These are phyloP conservation scores for Stachybotrys chlorohalonatus DNA, from an alignment of 2,329 filamentous ascomycete genomes.

Conservation along the genomic window DNA sequence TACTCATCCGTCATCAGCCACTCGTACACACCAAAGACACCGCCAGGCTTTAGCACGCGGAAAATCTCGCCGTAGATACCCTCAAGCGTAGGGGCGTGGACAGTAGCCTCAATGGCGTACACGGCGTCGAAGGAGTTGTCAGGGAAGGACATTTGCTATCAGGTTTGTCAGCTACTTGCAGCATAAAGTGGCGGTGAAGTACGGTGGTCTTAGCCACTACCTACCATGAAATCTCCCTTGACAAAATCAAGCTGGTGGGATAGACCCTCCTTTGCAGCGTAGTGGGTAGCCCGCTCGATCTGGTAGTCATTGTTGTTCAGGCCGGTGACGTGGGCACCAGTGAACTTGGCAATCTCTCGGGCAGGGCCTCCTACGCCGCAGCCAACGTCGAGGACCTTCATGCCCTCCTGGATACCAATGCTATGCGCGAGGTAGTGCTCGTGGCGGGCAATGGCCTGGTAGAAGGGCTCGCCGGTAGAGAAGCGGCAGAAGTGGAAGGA, in stretches of 20 bases:
- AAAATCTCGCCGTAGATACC: slow-evolving; percentile 93
- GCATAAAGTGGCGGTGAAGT: neutral
- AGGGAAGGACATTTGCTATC: slow-evolving; percentile 84
- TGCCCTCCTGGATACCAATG: slow-evolving; percentile 76
- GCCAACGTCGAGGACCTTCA: slow-evolving; percentile 90
- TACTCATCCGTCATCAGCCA: slow-evolving; percentile 98
- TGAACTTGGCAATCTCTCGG: slow-evolving; percentile 93
- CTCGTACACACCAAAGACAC: slow-evolving; percentile 94
- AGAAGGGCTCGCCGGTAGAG: slow-evolving; percentile 75
- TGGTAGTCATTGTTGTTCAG: slow-evolving; percentile 99
- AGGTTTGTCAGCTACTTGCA: slow-evolving; percentile 6
- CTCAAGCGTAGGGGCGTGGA: slow-evolving; percentile 83
- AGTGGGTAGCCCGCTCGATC: slow-evolving; percentile 83
- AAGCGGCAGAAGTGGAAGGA: slow-evolving; percentile 98
- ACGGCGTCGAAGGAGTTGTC: slow-evolving; percentile 90
- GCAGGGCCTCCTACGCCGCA: slow-evolving; percentile 95
- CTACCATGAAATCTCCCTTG: slow-evolving; percentile 93
- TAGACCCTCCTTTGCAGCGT: slow-evolving; percentile 74
- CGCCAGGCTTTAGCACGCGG: slow-evolving; percentile 91
- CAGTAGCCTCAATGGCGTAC: slow-evolving; percentile 95
- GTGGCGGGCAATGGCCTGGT: slow-evolving; percentile 87
- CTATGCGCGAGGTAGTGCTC: slow-evolving; percentile 94
- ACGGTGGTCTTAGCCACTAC: slow-evolving; percentile 4
- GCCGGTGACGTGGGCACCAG: slow-evolving; percentile 78
- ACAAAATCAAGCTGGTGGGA: slow-evolving; percentile 73